These are phyloP conservation scores for Beauveria brongniartii DNA, from an alignment of 2,329 filamentous ascomycete genomes.

Conservation along the genomic window DNA sequence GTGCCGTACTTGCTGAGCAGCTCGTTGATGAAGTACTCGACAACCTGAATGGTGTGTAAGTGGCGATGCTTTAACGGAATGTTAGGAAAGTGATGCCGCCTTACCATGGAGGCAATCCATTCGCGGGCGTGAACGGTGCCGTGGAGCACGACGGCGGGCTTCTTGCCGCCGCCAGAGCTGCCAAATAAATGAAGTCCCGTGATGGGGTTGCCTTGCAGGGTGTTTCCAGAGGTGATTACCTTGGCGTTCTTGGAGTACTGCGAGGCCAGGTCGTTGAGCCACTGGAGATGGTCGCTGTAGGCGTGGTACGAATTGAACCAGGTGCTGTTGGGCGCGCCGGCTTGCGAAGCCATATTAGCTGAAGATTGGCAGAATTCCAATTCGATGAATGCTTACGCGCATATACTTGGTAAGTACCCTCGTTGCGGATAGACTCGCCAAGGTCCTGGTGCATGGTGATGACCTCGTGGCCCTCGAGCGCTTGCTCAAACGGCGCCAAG, in stretches of 20 bases:
- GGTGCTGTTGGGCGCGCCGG: slow-evolving; percentile 21
- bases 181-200: slow-evolving; percentile 54
- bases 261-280: slow-evolving; percentile 35
- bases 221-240: slow-evolving; percentile 40
- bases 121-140: slow-evolving; percentile 52
- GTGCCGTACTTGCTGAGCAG: slow-evolving; percentile 39
- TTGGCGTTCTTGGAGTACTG: slow-evolving; percentile 36
- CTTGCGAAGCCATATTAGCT: slow-evolving; percentile 11
- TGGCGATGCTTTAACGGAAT: background rate
- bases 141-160: slow-evolving; percentile 48
- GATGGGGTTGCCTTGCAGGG: slow-evolving; percentile 44
- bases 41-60: slow-evolving; percentile 20
- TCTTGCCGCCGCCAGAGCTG: slow-evolving; percentile 28
- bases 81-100: background rate
- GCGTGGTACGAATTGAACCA: slow-evolving; percentile 49
- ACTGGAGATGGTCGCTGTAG: slow-evolving; percentile 42
- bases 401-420: slow-evolving; percentile 24
- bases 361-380: background rate
- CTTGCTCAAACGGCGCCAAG: slow-evolving; percentile 25
- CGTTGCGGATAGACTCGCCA: slow-evolving; percentile 28
- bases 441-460: slow-evolving; percentile 32
- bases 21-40: slow-evolving; percentile 44
- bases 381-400: slow-evolving; percentile 1
- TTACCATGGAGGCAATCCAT: slow-evolving; percentile 49
- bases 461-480: slow-evolving; percentile 23